These are phyloP conservation scores for Nigrospora sphaerica DNA, from an alignment of 2,329 filamentous ascomycete species.

Conservation along the genomic window DNA sequence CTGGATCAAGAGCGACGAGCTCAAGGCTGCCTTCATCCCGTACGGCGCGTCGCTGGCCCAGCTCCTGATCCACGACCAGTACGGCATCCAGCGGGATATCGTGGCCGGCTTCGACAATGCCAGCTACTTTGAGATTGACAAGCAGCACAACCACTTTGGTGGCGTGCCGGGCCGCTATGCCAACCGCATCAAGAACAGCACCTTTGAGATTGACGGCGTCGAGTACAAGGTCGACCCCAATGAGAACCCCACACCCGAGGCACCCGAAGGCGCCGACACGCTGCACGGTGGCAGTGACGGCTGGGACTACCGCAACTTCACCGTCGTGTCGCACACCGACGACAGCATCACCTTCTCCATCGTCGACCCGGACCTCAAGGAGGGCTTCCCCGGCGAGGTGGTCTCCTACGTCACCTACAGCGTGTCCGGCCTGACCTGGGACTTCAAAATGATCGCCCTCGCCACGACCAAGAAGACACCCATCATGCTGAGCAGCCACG, in stretches of 20 bases:
- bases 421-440: constrained; percentile 58
- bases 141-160: constrained; percentile 63
- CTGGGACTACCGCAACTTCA: constrained; percentile 76
- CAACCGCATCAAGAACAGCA: constrained; percentile 74
- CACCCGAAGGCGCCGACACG: constrained; percentile 52
- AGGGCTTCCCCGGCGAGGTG: constrained; percentile 75
- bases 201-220: constrained; percentile 59
- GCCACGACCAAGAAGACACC: constrained; percentile 70
- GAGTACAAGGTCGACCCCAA: constrained; percentile 55
- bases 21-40: constrained; percentile 62
- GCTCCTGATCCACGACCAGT: constrained; percentile 61
- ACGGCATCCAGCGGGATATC: constrained; percentile 62
- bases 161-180: constrained; percentile 71
- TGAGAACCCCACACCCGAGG: constrained; percentile 46
- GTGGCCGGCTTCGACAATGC: constrained; percentile 73
- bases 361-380: constrained; percentile 63
- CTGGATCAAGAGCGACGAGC: constrained; percentile 59
- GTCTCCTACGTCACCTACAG: constrained; percentile 69
- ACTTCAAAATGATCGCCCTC: constrained; percentile 65
- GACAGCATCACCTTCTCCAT: constrained; percentile 70
- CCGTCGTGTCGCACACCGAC: constrained; percentile 59
- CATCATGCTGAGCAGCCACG: constrained; percentile 70
- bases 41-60: constrained; percentile 71
- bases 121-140: constrained; percentile 58
- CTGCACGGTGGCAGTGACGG: constrained; percentile 64